Conservation (phyloP, 352 stramenopile genomes). For the Chrysophaeum taylorii region DNA sequence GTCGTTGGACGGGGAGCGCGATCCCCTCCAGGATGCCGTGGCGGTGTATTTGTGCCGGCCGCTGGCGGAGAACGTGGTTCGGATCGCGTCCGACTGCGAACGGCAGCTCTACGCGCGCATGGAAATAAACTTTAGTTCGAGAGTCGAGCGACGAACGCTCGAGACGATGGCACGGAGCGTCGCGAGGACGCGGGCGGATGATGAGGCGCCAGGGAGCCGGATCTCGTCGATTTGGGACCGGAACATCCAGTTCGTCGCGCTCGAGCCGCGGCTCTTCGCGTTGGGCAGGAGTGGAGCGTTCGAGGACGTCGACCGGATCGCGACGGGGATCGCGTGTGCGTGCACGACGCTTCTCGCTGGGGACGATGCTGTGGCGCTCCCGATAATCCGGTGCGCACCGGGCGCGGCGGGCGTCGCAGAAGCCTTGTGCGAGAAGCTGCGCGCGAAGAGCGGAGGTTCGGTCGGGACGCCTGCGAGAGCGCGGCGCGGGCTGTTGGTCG, state of each 20-base stretch:
- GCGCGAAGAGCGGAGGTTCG: not conserved
- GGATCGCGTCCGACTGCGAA: constrained; percentile 81
- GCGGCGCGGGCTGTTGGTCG: constrained; percentile 53
- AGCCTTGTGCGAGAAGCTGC: constrained; percentile 50
- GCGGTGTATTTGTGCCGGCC: constrained; percentile 93
- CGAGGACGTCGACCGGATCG: constrained; percentile 54
- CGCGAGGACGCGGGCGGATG: constrained; percentile 38
- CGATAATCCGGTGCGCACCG: constrained; percentile 85
- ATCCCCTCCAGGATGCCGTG: constrained; percentile 89
- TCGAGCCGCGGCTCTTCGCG: constrained; percentile 86
- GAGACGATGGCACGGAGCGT: constrained; percentile 66
- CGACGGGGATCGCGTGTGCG: constrained; percentile 76
- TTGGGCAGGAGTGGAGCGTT: constrained; percentile 83
- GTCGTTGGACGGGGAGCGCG: constrained; percentile 54
- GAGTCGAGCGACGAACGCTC: constrained; percentile 65
- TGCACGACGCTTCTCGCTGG: constrained; percentile 71
- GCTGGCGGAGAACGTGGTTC: constrained; percentile 80
- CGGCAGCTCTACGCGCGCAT: constrained; percentile 78
- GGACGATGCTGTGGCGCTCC: too few relatives aligned
- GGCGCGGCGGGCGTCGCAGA: constrained; percentile 90
- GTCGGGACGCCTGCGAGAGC: not conserved
- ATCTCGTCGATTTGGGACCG: constrained; percentile 91
- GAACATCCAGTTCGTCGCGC: constrained; percentile 90
- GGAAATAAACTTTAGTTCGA: constrained; percentile 86
- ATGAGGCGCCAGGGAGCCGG: too few relatives aligned